phyloP scores from a whole-genome alignment of 2,329 filamentous ascomycete species.

The Cercospora janseana region DNA sequence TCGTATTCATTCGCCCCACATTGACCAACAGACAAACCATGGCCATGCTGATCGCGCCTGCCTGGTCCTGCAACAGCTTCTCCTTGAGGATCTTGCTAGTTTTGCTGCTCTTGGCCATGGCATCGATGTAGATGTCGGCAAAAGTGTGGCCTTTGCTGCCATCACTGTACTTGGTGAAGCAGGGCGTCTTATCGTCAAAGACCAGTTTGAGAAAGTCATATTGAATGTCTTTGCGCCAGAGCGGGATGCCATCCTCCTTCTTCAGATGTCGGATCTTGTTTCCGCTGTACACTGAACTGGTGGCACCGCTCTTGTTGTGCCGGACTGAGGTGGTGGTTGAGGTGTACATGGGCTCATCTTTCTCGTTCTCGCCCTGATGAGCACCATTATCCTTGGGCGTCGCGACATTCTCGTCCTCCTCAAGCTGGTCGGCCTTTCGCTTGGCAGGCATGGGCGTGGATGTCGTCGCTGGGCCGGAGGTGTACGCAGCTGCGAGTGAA shows the following conservation, averaged over 20 bases:
- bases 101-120: conserved; percentile 98
- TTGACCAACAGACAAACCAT: conserved; percentile 99
- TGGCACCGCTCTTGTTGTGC: conserved; percentile 63
- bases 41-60: conserved; percentile 94
- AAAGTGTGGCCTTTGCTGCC: conserved; percentile 71
- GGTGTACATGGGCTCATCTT: conserved; percentile 43
- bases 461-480: conserved; percentile 1
- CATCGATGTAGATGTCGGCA: conserved; percentile 95
- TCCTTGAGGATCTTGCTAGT: conserved; percentile 98
- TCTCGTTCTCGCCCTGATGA: conserved; percentile 14
- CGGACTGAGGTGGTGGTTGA: conserved; percentile 53
- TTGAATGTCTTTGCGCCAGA: conserved; percentile 86
- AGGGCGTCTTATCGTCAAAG: conserved; percentile 70
- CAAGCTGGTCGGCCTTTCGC: conserved; percentile 22
- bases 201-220: conserved; percentile 79
- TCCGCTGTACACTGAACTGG: conserved; percentile 65
- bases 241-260: conserved; percentile 81
- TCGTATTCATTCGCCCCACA: conserved; percentile 97
- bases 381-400: conserved; percentile 16
- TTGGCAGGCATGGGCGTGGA: conserved; percentile 24
- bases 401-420: conserved; percentile 23
- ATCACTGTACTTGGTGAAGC: conserved; percentile 92
- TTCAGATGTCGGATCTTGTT: conserved; percentile 83
- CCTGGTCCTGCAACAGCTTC: conserved; percentile 87
- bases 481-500: conserved; percentile 14